phyloP scores from a whole-genome alignment of 2,329 filamentous ascomycete genomes.

The Dactylonectria estremocensis region DNA sequence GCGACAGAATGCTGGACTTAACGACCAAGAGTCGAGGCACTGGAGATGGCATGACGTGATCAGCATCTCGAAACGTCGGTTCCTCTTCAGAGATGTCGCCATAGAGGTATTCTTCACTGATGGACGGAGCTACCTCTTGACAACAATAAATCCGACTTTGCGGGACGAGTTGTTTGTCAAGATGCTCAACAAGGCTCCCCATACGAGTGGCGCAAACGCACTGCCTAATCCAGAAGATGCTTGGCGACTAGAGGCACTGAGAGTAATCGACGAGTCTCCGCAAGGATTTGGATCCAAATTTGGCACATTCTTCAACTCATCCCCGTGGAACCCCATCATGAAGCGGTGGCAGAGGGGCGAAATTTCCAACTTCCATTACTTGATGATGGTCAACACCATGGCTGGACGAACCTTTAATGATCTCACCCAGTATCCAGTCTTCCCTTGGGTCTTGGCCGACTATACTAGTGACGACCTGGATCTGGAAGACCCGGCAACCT shows the following conservation, averaged over 20 bases:
- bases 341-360: slow-evolving; percentile 94
- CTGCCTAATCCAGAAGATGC: slow-evolving; percentile 86
- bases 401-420: slow-evolving; percentile 98
- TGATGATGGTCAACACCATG: slow-evolving; percentile 99
- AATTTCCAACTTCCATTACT: slow-evolving; percentile 98
- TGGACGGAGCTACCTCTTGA: slow-evolving; percentile 93
- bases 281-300: slow-evolving; percentile 87
- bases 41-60: slow-evolving; percentile 97
- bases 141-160: slow-evolving; percentile 79
- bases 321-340: slow-evolving; percentile 86
- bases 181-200: slow-evolving; percentile 84
- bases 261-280: slow-evolving; percentile 72
- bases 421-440: slow-evolving; percentile 97
- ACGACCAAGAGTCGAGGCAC: slow-evolving; percentile 86
- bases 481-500: slow-evolving; percentile 85
- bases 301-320: slow-evolving; percentile 90
- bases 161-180: slow-evolving; percentile 87
- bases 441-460: slow-evolving; percentile 96
- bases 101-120: slow-evolving; percentile 99
- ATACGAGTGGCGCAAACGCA: slow-evolving; percentile 79
- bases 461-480: slow-evolving; percentile 96
- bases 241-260: slow-evolving; percentile 91
- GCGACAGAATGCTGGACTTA: slow-evolving; percentile 67
- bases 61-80: slow-evolving; percentile 95
- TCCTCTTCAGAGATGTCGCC: slow-evolving; percentile 94